Evolutionary conservation across 345 rosid genomes (phyloP).

Genomic region (Aethionema arabicum): DNA sequence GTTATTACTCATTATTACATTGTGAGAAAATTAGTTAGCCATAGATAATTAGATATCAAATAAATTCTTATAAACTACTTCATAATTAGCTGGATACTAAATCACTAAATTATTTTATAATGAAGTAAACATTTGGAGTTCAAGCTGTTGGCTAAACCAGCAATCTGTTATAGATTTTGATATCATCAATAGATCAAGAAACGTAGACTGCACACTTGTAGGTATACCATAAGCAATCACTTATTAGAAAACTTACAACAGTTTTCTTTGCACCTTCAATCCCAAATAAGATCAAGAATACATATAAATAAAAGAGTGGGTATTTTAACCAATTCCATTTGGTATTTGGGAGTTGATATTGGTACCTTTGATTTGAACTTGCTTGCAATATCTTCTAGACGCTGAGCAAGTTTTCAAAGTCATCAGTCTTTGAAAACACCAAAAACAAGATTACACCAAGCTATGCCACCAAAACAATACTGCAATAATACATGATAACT

Average conservation of each 20-base stretch:
- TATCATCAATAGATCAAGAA: constrained; percentile 24
- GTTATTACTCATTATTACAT: no score
- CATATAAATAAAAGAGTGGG: constrained; percentile 16
- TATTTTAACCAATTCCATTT: constrained; percentile 2
- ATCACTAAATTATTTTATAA: no score
- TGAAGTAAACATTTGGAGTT: constrained; percentile 72
- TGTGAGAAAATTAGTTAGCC: no score
- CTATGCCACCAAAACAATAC: constrained; percentile 25
- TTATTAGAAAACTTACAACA: constrained; percentile 51
- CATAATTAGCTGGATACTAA: no score
- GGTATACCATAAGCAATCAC: constrained; percentile 3
- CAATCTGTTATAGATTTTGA: constrained; percentile 50
- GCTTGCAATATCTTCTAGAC: constrained; percentile 73
- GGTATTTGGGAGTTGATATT: constrained; percentile 11
- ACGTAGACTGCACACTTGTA: constrained; percentile 2
- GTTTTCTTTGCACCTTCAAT: constrained; percentile 67
- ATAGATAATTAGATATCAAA: no score
- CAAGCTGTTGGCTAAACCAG: constrained; percentile 71
- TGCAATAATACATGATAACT: constrained; percentile 34
- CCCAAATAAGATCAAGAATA: constrained; percentile 83
- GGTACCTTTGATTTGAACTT: constrained; percentile 70
- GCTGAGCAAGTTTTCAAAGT: constrained; percentile 53
- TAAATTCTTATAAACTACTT: no score
- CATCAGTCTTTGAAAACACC: constrained; percentile 61
- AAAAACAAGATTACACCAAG: no score